These are phyloP conservation scores for Cucurbita pepo DNA, from an alignment of 306 rosid species.

Conservation along the genomic window DNA sequence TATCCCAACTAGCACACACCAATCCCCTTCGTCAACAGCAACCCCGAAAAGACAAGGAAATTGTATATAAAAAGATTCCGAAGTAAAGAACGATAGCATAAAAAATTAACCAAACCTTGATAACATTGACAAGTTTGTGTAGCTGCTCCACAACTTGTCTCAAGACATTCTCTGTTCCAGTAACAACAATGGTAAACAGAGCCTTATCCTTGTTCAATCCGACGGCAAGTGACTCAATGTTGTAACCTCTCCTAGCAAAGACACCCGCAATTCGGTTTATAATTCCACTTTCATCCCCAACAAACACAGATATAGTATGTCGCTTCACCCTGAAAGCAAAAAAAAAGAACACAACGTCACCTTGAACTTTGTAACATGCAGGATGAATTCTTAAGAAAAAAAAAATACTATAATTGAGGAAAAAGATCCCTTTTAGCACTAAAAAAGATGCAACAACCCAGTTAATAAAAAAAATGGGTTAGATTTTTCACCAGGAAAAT, in stretches of 20 bases:
- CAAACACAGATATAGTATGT: slow-evolving; percentile 47
- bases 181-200: slow-evolving; percentile 45
- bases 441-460: neutral
- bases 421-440: neutral
- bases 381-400: neutral
- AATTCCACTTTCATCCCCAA: slow-evolving; percentile 58
- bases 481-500: neutral
- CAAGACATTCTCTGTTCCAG: slow-evolving; percentile 38
- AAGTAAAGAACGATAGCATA: neutral
- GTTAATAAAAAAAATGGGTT: neutral
- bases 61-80: neutral
- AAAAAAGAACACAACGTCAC: neutral
- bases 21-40: neutral
- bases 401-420: neutral
- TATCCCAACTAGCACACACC: neutral
- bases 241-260: slow-evolving; percentile 53
- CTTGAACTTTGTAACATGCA: neutral
- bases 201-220: slow-evolving; percentile 52
- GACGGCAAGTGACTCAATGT: slow-evolving; percentile 51
- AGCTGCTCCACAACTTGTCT: slow-evolving; percentile 49
- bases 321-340: slow-evolving; percentile 31
- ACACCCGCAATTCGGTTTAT: slow-evolving; percentile 56
- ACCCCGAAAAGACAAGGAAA: neutral
- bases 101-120: slow-evolving; percentile 18
- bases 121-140: slow-evolving; percentile 46